phyloP scores from a whole-genome alignment of 768 basidiomycete genomes.

The Gautieria morchelliformis region DNA sequence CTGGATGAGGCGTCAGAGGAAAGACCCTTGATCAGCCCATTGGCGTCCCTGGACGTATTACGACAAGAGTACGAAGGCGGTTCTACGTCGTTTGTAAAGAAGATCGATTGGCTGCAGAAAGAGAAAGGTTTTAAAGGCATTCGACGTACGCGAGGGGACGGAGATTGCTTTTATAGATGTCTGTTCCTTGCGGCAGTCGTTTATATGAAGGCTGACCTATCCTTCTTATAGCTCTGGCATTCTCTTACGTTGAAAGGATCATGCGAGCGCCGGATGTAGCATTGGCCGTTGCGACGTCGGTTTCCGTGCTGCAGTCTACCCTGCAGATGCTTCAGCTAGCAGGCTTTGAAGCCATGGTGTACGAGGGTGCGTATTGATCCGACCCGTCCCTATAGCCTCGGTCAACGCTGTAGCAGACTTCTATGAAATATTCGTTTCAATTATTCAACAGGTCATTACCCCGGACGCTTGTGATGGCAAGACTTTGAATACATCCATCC shows the following conservation, averaged over 20 bases:
- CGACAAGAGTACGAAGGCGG: slow-evolving; percentile 60
- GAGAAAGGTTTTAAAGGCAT: slow-evolving; percentile 53
- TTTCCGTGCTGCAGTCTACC: slow-evolving; percentile 43
- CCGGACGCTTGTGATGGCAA: slow-evolving; percentile 25
- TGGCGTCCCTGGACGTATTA: slow-evolving; percentile 43
- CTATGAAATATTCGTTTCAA: slow-evolving; percentile 46
- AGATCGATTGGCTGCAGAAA: slow-evolving; percentile 60
- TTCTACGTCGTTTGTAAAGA: slow-evolving; percentile 49
- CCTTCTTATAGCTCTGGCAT: slow-evolving; percentile 54
- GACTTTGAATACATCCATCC: slow-evolving; percentile 24
- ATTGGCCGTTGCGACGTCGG: slow-evolving; percentile 37
- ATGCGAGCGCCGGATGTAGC: slow-evolving; percentile 36
- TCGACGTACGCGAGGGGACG: slow-evolving; percentile 69
- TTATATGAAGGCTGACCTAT: background rate
- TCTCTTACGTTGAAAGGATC: slow-evolving; percentile 71
- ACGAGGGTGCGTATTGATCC: slow-evolving; percentile 25
- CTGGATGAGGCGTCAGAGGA: slow-evolving; percentile 29
- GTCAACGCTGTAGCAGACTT: slow-evolving; percentile 40
- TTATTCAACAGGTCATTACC: slow-evolving; percentile 38
- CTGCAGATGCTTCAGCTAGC: slow-evolving; percentile 41
- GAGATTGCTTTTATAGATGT: slow-evolving; percentile 27
- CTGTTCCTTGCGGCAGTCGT: background rate
- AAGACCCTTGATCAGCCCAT: slow-evolving; percentile 45
- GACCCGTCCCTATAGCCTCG: background rate
- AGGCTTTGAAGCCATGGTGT: slow-evolving; percentile 60